phyloP scores from a whole-genome alignment of 805 yeast genomes.

The Candida maris region DNA sequence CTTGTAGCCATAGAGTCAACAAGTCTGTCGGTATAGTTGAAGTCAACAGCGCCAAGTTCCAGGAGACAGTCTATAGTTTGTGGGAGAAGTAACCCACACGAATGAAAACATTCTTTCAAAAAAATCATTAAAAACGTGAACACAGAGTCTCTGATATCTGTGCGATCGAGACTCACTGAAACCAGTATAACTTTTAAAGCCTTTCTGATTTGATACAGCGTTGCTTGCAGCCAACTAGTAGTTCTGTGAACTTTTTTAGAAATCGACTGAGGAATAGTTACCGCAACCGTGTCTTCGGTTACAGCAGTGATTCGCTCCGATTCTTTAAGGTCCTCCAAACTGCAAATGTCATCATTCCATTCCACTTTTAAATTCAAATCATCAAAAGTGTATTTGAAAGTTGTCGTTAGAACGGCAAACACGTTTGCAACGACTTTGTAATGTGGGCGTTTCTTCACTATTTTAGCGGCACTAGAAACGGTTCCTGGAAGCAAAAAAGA shows the following conservation, averaged over 20 bases:
- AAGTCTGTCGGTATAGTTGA: slow-evolving; percentile 5
- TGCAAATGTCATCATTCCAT: slow-evolving; percentile 3
- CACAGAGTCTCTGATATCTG: slow-evolving; percentile 33
- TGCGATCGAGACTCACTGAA: slow-evolving; percentile 21
- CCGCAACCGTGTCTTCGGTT: slow-evolving; percentile 9
- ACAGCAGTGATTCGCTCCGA: background rate
- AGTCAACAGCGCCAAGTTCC: slow-evolving; percentile 17
- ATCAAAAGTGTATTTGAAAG: slow-evolving; percentile 37
- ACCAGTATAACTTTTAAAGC: slow-evolving; percentile 38
- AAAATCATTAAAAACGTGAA: slow-evolving; percentile 30
- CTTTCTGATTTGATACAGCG: slow-evolving; percentile 45
- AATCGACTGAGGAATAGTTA: slow-evolving; percentile 15
- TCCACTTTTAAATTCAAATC: slow-evolving; percentile 36
- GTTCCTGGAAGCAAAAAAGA: slow-evolving; percentile 51
- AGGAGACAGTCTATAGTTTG: slow-evolving; percentile 31
- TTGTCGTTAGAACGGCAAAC: slow-evolving; percentile 28
- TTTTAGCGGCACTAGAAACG: slow-evolving; percentile 41
- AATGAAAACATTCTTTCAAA: slow-evolving; percentile 30
- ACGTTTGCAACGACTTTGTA: slow-evolving; percentile 33
- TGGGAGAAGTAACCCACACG: slow-evolving; percentile 37
- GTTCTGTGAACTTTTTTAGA: slow-evolving; percentile 34
- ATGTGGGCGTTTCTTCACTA: slow-evolving; percentile 34
- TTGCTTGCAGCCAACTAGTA: slow-evolving; percentile 52
- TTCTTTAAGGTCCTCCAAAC: slow-evolving; percentile 15
- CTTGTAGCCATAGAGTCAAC: slow-evolving; percentile 15